These are phyloP conservation scores for Parsonsia alboflavescens DNA, from an alignment of 257 asterid genomes.

Conservation along the genomic window DNA sequence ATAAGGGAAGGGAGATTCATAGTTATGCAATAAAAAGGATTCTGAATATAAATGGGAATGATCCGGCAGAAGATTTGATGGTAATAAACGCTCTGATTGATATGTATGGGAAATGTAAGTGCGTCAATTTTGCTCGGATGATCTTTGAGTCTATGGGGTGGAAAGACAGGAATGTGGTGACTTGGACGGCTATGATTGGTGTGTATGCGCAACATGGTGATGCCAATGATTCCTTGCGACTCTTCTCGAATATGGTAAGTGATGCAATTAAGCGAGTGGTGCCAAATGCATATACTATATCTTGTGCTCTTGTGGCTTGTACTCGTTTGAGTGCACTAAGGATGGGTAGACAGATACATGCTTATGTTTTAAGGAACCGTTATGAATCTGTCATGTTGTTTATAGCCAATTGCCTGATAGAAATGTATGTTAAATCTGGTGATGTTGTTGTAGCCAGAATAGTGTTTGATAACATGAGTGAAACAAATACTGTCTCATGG, in stretches of 20 bases:
- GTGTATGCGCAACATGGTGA: slow-evolving; percentile 89
- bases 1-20: slow-evolving; percentile 68
- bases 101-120: slow-evolving; percentile 79
- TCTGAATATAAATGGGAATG: slow-evolving; percentile 39
- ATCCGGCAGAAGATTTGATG: slow-evolving; percentile 75
- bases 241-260: slow-evolving; percentile 56
- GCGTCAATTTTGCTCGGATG: slow-evolving; percentile 39
- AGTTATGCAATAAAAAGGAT: slow-evolving; percentile 45
- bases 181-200: slow-evolving; percentile 93
- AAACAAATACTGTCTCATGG: slow-evolving; percentile 70
- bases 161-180: slow-evolving; percentile 62
- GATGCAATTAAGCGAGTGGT: slow-evolving; percentile 29
- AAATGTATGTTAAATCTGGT: slow-evolving; percentile 89
- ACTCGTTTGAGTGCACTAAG: slow-evolving; percentile 69
- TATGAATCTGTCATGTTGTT: slow-evolving; percentile 58
- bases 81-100: slow-evolving; percentile 71
- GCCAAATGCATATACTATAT: slow-evolving; percentile 76
- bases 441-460: slow-evolving; percentile 65
- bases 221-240: slow-evolving; percentile 59
- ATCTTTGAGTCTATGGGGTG: slow-evolving; percentile 51
- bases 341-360: slow-evolving; percentile 67
- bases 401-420: slow-evolving; percentile 79
- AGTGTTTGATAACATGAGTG: slow-evolving; percentile 58
- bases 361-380: slow-evolving; percentile 53
- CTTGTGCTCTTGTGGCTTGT: slow-evolving; percentile 78